Evolutionary conservation across 257 asterid species (phyloP).

Genomic region (Solanum chaucha): DNA sequence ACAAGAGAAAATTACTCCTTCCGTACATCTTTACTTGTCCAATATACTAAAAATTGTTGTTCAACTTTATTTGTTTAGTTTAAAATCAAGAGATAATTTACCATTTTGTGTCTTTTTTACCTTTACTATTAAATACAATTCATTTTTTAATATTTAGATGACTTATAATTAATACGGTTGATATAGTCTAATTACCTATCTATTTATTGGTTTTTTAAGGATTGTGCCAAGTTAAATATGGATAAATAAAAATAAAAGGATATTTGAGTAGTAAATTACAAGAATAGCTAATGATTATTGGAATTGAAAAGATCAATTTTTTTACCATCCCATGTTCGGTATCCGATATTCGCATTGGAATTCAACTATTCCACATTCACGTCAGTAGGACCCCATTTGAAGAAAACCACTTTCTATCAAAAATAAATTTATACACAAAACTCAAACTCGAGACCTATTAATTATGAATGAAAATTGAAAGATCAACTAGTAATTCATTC

Average conservation of each 20-base stretch:
- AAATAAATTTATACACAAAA: fast-evolving
- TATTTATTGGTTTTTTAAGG: too few species aligned
- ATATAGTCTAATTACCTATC: neutral
- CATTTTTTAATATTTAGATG: neutral
- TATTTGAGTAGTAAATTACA: neutral
- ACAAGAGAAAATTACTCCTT: neutral
- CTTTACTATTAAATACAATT: neutral
- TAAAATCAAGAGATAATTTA: neutral
- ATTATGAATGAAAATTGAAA: neutral
- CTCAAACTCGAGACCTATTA: neutral
- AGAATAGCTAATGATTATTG: neutral
- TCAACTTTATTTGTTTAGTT: neutral
- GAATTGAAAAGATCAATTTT: neutral
- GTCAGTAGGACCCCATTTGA: neutral
- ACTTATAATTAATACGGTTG: neutral
- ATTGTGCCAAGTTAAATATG: neutral
- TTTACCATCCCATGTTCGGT: too few species aligned
- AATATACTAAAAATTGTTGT: too few species aligned
- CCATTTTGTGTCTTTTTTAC: neutral
- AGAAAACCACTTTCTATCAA: too few species aligned
- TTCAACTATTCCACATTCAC: neutral
- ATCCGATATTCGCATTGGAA: fast-evolving
- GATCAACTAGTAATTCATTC: too few species aligned
- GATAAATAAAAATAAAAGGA: too few species aligned
- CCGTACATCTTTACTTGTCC: neutral